Evolutionary conservation across 2,329 filamentous ascomycete species (phyloP).

Genomic region (Curvularia sp.): DNA sequence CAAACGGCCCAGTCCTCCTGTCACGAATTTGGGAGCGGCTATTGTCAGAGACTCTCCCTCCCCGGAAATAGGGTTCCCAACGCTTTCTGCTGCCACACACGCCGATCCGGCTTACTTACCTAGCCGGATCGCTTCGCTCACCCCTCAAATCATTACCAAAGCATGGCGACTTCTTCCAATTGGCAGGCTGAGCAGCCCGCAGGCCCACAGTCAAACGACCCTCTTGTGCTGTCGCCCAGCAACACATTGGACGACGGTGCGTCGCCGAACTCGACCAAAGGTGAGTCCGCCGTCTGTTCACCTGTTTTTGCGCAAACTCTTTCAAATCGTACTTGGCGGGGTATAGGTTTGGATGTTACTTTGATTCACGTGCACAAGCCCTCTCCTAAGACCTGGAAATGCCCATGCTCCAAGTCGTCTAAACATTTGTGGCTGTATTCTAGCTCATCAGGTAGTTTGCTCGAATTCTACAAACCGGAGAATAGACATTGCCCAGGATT

Average conservation of each 20-base stretch:
- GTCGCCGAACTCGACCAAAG: conserved; percentile 45
- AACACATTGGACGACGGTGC: conserved; percentile 32
- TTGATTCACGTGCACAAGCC: neutral
- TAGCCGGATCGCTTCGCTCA: neutral
- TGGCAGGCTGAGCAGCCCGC: conserved; percentile 29
- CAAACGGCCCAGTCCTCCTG: conserved; percentile 18
- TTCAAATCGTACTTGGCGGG: neutral
- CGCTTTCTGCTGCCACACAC: conserved; percentile 3
- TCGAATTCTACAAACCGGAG: conserved; percentile 1
- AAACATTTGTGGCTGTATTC: neutral
- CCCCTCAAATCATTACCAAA: conserved; percentile 22
- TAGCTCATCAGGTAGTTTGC: conserved; percentile 1
- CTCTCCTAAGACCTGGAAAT: neutral
- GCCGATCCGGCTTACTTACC: conserved; percentile 15
- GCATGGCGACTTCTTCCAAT: conserved; percentile 41
- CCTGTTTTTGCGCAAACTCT: neutral
- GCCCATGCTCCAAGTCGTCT: neutral
- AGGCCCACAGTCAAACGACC: conserved; percentile 29
- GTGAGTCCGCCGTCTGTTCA: conserved; percentile 30
- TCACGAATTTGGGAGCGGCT: conserved; percentile 26
- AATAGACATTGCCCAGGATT: neutral
- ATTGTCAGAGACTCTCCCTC: conserved; percentile 16
- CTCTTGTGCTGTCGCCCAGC: conserved; percentile 23
- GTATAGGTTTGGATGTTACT: neutral
- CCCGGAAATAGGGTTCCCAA: conserved; percentile 5